Evolutionary conservation across 2,329 filamentous ascomycete genomes (phyloP).

Genomic region (Thielaviopsis populi): DNA sequence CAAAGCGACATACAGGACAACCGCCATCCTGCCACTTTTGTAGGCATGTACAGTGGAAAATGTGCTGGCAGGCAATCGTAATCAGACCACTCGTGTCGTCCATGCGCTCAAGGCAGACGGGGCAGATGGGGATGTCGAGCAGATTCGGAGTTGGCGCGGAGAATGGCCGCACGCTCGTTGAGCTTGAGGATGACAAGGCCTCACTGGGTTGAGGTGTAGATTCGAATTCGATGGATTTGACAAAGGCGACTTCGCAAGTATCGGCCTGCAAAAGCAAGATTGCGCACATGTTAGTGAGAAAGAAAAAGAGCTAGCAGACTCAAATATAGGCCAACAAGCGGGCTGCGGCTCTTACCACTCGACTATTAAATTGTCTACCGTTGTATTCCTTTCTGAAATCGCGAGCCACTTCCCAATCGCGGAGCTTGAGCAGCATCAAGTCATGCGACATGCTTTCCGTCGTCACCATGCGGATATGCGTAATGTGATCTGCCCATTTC

Average conservation of each 20-base stretch:
- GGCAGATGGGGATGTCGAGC: constrained; percentile 85
- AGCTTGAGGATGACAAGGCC: constrained; percentile 35
- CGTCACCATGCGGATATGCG: constrained; percentile 87
- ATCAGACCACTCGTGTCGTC: constrained; percentile 90
- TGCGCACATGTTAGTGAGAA: constrained; percentile 16
- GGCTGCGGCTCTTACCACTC: constrained; percentile 47
- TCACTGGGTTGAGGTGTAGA: constrained; percentile 35
- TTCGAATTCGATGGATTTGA: constrained; percentile 80
- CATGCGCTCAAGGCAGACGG: constrained; percentile 94
- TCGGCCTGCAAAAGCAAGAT: constrained; percentile 46
- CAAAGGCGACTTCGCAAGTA: constrained; percentile 86
- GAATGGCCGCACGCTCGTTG: constrained; percentile 40
- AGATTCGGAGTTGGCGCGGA: constrained; percentile 63
- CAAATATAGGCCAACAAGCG: not conserved
- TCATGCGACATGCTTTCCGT: constrained; percentile 81
- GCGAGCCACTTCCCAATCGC: constrained; percentile 55
- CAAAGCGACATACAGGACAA: constrained; percentile 89
- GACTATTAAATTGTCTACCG: constrained; percentile 80
- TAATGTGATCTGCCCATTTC: constrained; percentile 69
- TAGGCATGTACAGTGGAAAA: constrained; percentile 92
- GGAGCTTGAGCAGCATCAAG: constrained; percentile 90
- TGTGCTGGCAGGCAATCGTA: constrained; percentile 92
- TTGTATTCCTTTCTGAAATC: constrained; percentile 80
- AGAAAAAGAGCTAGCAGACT: not conserved
- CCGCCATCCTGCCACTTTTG: constrained; percentile 92